These are phyloP conservation scores for Gilbertella persicaria DNA, from an alignment of 371 early-diverging fungal species.

Conservation along the genomic window DNA sequence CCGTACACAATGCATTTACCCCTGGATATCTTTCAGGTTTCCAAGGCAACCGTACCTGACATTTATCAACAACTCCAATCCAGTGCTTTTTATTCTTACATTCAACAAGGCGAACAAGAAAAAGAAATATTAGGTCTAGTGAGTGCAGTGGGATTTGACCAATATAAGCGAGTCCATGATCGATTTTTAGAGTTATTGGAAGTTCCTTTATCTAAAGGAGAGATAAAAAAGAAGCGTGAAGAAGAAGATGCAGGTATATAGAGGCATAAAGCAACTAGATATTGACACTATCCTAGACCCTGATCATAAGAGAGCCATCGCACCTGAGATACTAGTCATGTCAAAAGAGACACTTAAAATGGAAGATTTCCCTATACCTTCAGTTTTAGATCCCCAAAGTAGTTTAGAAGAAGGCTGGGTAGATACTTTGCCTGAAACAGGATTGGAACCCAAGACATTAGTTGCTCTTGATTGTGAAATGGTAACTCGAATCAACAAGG, in stretches of 20 bases:
- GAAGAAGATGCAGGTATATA: constrained; percentile 17
- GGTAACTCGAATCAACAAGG: constrained; percentile 36
- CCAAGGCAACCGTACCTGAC: constrained; percentile 7
- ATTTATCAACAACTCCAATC: constrained; percentile 15
- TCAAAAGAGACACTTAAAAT: constrained; percentile 37
- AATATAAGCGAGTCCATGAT: constrained; percentile 27
- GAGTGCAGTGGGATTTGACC: constrained; percentile 24
- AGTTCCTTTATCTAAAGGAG: constrained; percentile 27
- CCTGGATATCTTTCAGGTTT: constrained; percentile 13
- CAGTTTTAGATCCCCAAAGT: constrained; percentile 26
- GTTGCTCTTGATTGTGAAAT: constrained; percentile 83
- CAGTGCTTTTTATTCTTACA: constrained; percentile 2
- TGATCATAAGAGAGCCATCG: constrained; percentile 12
- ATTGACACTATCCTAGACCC: constrained; percentile 3
- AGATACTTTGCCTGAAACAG: constrained; percentile 32
- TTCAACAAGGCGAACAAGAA: constrained; percentile 11
- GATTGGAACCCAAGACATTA: constrained; percentile 34
- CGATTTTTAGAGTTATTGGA: constrained; percentile 30
- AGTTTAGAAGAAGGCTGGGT: constrained; percentile 43
- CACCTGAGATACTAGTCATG: constrained; percentile 31
- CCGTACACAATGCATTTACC: constrained; percentile 24
- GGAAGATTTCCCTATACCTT: constrained; percentile 52
- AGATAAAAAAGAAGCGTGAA: constrained; percentile 27
- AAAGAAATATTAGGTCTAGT: constrained; percentile 15
- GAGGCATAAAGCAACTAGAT: not conserved